Evolutionary conservation across 2,329 filamentous ascomycete genomes (phyloP), one percentile per base, ranked within the genome.

Genomic region (Xylariomycetidae sp.): DNA sequence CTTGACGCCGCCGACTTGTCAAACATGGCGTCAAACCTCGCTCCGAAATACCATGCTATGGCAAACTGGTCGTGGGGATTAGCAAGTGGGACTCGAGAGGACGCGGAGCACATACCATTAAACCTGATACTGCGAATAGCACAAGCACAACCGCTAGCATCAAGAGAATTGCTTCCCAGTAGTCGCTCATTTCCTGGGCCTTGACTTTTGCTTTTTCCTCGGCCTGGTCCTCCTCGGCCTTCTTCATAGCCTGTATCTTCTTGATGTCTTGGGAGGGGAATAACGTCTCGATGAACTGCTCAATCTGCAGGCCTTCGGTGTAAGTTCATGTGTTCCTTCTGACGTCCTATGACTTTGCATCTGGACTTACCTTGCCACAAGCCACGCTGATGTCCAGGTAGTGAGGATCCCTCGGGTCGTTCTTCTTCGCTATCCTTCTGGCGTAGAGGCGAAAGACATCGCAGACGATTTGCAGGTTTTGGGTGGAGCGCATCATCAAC

Each of bases 261-360:
- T 82, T 79, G 27, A 84, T 74, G 43, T 85, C 79, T 60, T 95
- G 87, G 7, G 77, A 74, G 4, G 92, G 92, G 76, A 89, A 96
- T 48, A 96, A 79, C 5, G 79, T 81, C 61, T 96, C 90, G 57
- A 96, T 94, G 58, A 94, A 95, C 68, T 92, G 85, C 59, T 96
- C 89, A 45, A 95, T 85, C 84, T 92, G 50, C 27, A 32, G 15
- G 13, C 25, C 4, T 20, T 6, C 6, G 33, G 20, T 22, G 39
- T 48, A 10, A 45, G 28, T n/a, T 31, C 18, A 25, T 20, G 24
- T 6, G 7, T 26, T 19, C 18, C 13, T 10, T 4, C 7, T n/a
- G 7, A 9, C 31, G 19, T 22, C 5, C 2, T 29, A 14, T 6
- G 6, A n/a, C n/a, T n/a, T n/a, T n/a, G n/a, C 8, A 2, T 18